Percentiles rank a stretch among this genome's conserved stretches.
Evolutionary conservation across 1,284 basidiomycete genomes (phyloP).

Genomic region (Retiboletus flavoniger): DNA sequence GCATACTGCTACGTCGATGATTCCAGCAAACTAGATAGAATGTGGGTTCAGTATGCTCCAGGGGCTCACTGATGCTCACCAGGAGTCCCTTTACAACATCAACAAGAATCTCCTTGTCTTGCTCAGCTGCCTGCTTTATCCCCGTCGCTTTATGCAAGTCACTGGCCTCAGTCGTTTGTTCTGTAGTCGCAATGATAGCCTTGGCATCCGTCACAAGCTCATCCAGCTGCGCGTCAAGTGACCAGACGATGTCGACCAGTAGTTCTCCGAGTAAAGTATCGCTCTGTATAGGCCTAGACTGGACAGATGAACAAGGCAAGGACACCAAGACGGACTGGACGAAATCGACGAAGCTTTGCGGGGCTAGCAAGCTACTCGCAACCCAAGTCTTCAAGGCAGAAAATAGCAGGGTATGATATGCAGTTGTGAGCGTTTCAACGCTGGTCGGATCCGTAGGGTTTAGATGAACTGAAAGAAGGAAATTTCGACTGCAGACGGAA

Average conservation of each 20-base stretch:
- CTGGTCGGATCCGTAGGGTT: conserved; percentile 52
- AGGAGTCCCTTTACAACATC: conserved; percentile 60
- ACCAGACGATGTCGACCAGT: conserved; percentile 77
- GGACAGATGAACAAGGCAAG: conserved; percentile 61
- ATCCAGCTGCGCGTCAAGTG: conserved; percentile 71
- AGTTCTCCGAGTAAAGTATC: conserved; percentile 57
- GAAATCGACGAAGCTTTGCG: conserved; percentile 56
- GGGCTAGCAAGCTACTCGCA: conserved; percentile 44
- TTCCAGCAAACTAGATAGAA: conserved; percentile 32
- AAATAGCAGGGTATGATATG: conserved; percentile 63
- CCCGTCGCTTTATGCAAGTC: conserved; percentile 36
- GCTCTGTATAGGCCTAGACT: conserved; percentile 38
- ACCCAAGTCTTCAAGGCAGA: conserved; percentile 59
- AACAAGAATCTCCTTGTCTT: conserved; percentile 61
- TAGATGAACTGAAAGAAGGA: conserved; percentile 55
- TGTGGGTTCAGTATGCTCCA: conserved; percentile 3
- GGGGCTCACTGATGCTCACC: conserved; percentile 44
- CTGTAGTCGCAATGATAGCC: conserved; percentile 15
- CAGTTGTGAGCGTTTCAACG: conserved; percentile 56
- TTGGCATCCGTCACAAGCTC: conserved; percentile 61
- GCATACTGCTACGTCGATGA: conserved; percentile 60
- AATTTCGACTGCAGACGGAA: conserved; percentile 48
- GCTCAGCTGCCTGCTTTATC: conserved; percentile 52
- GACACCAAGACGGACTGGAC: conserved; percentile 57
- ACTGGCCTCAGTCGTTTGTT: conserved; percentile 16